Conservation (phyloP, 352 stramenopile genomes). For the Lagenidium sp. region DNA sequence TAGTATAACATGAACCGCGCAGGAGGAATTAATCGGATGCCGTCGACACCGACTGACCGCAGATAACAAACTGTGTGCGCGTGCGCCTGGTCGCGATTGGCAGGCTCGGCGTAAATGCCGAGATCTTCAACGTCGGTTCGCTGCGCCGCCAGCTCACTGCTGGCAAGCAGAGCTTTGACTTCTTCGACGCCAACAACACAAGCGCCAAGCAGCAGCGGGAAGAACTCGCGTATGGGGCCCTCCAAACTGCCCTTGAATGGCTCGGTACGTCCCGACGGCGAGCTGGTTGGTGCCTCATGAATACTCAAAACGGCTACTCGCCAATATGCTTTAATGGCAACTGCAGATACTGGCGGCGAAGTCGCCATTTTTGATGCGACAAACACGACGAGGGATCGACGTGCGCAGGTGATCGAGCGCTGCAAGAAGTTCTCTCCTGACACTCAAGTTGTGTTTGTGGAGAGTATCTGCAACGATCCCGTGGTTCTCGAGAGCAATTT, state of each 20-base stretch:
- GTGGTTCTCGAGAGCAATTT: slow-evolving; percentile 48
- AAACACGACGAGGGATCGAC: slow-evolving; percentile 49
- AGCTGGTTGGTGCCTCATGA: too few relatives aligned
- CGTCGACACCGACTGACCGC: too few relatives aligned
- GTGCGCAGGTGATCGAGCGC: slow-evolving; percentile 14
- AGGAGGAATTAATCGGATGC: too few relatives aligned
- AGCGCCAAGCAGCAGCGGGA: slow-evolving; percentile 47
- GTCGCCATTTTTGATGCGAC: slow-evolving; percentile 73
- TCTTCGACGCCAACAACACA: slow-evolving; percentile 80
- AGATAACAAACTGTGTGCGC: not conserved
- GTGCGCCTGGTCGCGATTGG: not conserved
- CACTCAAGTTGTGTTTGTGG: slow-evolving; percentile 67
- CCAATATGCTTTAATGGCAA: too few relatives aligned
- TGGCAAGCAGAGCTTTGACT: slow-evolving; percentile 47
- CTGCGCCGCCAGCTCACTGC: slow-evolving; percentile 74
- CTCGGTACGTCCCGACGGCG: slow-evolving; percentile 25
- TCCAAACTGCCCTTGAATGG: slow-evolving; percentile 30
- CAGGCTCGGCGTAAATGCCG: slow-evolving; percentile 30
- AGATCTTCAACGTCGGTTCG: slow-evolving; percentile 90
- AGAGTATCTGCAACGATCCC: slow-evolving; percentile 75
- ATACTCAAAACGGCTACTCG: too few relatives aligned
- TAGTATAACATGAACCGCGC: too few relatives aligned
- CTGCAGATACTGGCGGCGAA: slow-evolving; percentile 25
- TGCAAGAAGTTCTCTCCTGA: slow-evolving; percentile 14
- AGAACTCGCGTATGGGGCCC: slow-evolving; percentile 48